A percentile compares a stretch with the other conserved stretches of the same genome.
phyloP scores from a whole-genome alignment of 2,329 filamentous ascomycete species.

The Fusarium succisae region DNA sequence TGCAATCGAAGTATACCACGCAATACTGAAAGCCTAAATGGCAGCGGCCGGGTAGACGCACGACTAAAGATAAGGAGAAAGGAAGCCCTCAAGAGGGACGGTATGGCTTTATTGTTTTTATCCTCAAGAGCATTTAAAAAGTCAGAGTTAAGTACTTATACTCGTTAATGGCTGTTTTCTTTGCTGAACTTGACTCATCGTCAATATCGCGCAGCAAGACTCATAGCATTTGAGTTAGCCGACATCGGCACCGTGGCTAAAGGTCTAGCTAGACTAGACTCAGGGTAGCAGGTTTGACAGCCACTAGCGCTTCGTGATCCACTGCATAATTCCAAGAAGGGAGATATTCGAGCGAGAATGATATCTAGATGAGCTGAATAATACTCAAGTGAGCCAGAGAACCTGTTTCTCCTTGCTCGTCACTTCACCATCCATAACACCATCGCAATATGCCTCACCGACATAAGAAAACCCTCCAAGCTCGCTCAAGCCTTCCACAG shows the following conservation, averaged over 20 bases:
- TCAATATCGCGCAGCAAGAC: background rate
- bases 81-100: rapidly evolving
- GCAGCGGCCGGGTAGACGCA: rapidly evolving
- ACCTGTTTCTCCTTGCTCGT: background rate
- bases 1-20: rapidly evolving
- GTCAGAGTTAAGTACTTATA: too few relatives aligned
- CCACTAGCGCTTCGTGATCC: background rate
- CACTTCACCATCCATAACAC: background rate
- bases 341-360: background rate
- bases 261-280: background rate
- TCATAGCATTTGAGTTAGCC: background rate
- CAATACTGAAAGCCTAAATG: rapidly evolving
- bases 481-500: rapidly evolving
- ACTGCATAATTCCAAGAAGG: rapidly evolving
- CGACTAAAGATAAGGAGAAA: rapidly evolving
- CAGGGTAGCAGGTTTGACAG: background rate
- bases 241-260: background rate
- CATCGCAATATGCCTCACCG: background rate
- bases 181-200: background rate
- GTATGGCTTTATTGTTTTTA: too few relatives aligned
- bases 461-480: background rate
- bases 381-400: background rate
- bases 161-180: background rate
- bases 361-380: rapidly evolving
- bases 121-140: too few relatives aligned